phyloP scores from a whole-genome alignment of 192 early-diverging fungal species.

The Tieghemiomyces parasiticus region DNA sequence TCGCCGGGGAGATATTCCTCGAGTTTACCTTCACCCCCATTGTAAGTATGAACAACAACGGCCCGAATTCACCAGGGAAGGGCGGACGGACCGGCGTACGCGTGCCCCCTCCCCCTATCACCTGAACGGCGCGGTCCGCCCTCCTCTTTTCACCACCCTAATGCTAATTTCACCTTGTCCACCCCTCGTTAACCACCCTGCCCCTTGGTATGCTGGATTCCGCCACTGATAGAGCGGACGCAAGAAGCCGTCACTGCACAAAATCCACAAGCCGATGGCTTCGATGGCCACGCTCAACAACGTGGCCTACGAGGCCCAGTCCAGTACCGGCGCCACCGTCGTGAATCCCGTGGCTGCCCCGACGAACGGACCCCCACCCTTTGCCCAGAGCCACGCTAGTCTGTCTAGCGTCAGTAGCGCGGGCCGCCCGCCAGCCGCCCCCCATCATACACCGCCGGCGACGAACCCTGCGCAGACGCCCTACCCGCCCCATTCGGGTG shows the following conservation, averaged over 20 bases:
- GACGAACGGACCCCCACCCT: neutral
- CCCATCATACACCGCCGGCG: neutral
- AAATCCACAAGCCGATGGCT: conserved; percentile 2
- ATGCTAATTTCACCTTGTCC: neutral
- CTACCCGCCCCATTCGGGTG: neutral
- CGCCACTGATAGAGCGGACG: neutral
- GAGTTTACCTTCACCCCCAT: conserved; percentile 28
- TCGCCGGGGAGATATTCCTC: conserved; percentile 25
- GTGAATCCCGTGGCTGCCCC: neutral
- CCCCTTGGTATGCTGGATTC: neutral
- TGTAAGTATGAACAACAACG: conserved; percentile 13
- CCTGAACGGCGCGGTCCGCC: neutral
- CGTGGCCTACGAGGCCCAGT: neutral
- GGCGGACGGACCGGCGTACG: neutral
- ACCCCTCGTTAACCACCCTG: neutral
- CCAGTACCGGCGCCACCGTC: neutral
- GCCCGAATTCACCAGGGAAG: neutral
- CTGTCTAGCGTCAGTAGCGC: neutral
- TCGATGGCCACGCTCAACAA: conserved; percentile 5
- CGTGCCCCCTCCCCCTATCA: neutral
- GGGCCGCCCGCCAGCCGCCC: neutral
- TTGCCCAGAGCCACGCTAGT: neutral
- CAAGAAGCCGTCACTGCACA: conserved; percentile 8
- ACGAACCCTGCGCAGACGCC: neutral
- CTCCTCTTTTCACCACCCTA: neutral